These are phyloP conservation scores for Pestalotiopsis sp. DNA, from an alignment of 2,329 filamentous ascomycete species.

Conservation along the genomic window DNA sequence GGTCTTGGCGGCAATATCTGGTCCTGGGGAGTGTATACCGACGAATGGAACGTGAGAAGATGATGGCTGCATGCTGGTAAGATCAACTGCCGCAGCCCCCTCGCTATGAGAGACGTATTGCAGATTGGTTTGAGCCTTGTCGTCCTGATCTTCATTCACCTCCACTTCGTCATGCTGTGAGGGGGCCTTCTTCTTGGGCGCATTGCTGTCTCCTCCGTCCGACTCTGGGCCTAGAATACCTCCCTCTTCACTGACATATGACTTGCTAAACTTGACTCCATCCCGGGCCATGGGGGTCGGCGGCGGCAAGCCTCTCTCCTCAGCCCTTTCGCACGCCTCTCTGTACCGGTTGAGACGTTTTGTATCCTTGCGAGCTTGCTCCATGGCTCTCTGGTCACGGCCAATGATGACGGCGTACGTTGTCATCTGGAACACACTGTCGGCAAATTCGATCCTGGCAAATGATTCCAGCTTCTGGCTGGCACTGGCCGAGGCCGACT, in stretches of 20 bases:
- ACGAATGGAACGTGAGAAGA: slow-evolving; percentile 67
- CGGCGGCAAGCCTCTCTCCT: slow-evolving; percentile 51
- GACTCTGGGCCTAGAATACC: slow-evolving; percentile 69
- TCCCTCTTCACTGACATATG: slow-evolving; percentile 70
- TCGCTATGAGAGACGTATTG: slow-evolving; percentile 65
- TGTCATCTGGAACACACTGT: slow-evolving; percentile 79
- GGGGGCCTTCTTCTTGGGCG: slow-evolving; percentile 47
- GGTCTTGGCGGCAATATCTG: slow-evolving; percentile 63
- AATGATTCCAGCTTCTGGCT: slow-evolving; percentile 56
- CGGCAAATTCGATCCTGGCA: slow-evolving; percentile 68
- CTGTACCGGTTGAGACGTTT: slow-evolving; percentile 48
- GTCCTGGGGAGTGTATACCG: slow-evolving; percentile 71
- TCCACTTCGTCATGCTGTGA: slow-evolving; percentile 45
- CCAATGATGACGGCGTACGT: slow-evolving; percentile 74
- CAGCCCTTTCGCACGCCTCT: slow-evolving; percentile 49
- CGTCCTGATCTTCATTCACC: slow-evolving; percentile 35
- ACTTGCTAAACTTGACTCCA: slow-evolving; percentile 60
- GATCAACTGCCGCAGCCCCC: slow-evolving; percentile 61
- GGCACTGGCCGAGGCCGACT: slow-evolving; percentile 33
- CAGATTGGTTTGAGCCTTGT: slow-evolving; percentile 56
- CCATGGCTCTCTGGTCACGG: slow-evolving; percentile 65
- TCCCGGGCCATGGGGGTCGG: slow-evolving; percentile 53
- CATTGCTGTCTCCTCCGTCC: slow-evolving; percentile 53
- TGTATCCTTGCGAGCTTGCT: slow-evolving; percentile 56
- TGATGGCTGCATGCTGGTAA: slow-evolving; percentile 62